Percentiles rank a stretch among this genome's conserved stretches.
These are phyloP conservation scores for Hemileccinum rubropunctum DNA, from an alignment of 768 basidiomycete genomes.

Conservation along the genomic window DNA sequence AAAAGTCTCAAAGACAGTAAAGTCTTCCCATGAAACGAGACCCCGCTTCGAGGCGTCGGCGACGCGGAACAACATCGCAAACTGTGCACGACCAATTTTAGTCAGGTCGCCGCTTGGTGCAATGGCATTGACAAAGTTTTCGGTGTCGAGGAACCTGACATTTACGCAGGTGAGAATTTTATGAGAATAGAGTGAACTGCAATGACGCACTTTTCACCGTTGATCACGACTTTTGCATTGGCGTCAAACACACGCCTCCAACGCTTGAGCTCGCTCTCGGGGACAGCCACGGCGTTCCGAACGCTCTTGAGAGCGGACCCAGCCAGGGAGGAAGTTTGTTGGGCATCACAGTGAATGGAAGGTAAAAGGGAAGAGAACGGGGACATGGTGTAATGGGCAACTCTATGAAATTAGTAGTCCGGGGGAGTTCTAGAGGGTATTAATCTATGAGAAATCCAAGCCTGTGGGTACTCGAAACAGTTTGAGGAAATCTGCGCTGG, in stretches of 20 bases:
- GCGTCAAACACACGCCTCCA: constrained; percentile 88
- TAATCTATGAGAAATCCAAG: constrained; percentile 21
- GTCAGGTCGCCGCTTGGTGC: constrained; percentile 82
- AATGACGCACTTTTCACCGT: constrained; percentile 78
- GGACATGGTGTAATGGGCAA: constrained; percentile 31
- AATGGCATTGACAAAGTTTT: constrained; percentile 94
- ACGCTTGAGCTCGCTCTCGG: constrained; percentile 80
- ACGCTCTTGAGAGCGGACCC: constrained; percentile 61
- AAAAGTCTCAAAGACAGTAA: constrained; percentile 90
- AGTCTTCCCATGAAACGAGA: constrained; percentile 92
- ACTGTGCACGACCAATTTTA: constrained; percentile 86
- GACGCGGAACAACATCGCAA: constrained; percentile 85
- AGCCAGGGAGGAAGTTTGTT: constrained; percentile 39
- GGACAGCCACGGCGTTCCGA: constrained; percentile 64
- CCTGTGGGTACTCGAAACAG: too few relatives aligned
- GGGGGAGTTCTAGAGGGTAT: constrained; percentile 31
- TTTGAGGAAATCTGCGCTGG: too few relatives aligned
- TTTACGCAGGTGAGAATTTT: constrained; percentile 9
- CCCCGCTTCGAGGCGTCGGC: constrained; percentile 78
- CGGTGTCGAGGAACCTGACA: constrained; percentile 76
- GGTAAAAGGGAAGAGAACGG: constrained; percentile 43
- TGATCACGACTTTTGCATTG: constrained; percentile 67
- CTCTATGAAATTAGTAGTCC: constrained; percentile 29
- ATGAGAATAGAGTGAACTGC: constrained; percentile 15
- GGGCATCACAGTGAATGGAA: constrained; percentile 53